Percentiles rank a stretch among this genome's conserved stretches.
These are phyloP conservation scores for Monosporascus sp. DNA, from an alignment of 2,329 filamentous ascomycete species.

Conservation along the genomic window DNA sequence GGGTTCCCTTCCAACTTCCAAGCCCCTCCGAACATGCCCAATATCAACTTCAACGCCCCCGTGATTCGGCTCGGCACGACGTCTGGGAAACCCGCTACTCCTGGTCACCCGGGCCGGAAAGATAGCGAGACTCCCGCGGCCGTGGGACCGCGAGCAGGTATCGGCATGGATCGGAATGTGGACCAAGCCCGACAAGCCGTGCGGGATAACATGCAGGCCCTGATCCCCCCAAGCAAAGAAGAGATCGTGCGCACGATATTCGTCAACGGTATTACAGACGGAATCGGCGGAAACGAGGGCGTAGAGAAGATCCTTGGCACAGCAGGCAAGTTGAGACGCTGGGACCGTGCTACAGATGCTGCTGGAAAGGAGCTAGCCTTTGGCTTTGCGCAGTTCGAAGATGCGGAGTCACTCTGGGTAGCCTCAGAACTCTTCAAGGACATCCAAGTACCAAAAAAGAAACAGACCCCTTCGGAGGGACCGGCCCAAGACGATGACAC, in stretches of 20 bases:
- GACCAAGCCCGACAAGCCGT: slow-evolving; percentile 64
- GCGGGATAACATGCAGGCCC: slow-evolving; percentile 63
- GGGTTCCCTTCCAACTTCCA: slow-evolving; percentile 80
- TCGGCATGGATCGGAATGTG: slow-evolving; percentile 58
- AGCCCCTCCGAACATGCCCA: slow-evolving; percentile 84
- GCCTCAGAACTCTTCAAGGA: slow-evolving; percentile 82
- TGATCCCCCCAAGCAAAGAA: slow-evolving; percentile 79
- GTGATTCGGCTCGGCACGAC: slow-evolving; percentile 89
- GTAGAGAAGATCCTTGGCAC: slow-evolving; percentile 72
- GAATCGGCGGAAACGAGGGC: slow-evolving; percentile 68
- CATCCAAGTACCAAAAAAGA: slow-evolving; percentile 74
- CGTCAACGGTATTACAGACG: slow-evolving; percentile 77
- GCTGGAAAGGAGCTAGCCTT: slow-evolving; percentile 69
- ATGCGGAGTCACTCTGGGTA: slow-evolving; percentile 78
- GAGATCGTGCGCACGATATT: slow-evolving; percentile 91
- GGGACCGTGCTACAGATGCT: slow-evolving; percentile 73
- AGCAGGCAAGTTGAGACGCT: slow-evolving; percentile 76
- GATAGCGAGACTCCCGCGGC: slow-evolving; percentile 38
- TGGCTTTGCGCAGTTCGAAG: slow-evolving; percentile 93
- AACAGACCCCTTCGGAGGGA: slow-evolving; percentile 52
- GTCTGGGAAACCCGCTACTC: slow-evolving; percentile 53
- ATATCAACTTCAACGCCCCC: slow-evolving; percentile 96
- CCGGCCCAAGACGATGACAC: slow-evolving; percentile 36
- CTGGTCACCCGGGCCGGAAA: slow-evolving; percentile 36
- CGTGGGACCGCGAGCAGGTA: slow-evolving; percentile 39